Conservation (phyloP, 306 rosid genomes). For the Dalbergia cochinchinensis region DNA sequence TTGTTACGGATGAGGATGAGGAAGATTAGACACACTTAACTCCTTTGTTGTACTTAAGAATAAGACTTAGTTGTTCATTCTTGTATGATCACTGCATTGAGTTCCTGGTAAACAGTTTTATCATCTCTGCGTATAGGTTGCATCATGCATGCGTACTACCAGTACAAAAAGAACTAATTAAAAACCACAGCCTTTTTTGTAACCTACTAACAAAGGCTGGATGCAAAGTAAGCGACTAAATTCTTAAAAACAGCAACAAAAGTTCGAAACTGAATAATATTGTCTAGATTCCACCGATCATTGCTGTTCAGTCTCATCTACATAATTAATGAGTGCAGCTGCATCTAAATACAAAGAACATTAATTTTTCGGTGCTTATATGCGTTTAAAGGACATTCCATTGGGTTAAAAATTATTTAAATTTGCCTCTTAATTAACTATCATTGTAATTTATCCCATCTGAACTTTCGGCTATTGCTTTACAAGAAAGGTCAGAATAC, state of each 20-base stretch:
- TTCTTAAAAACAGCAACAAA: too few relatives aligned
- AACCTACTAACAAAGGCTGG: too few relatives aligned
- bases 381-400: not conserved
- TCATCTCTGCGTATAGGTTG: not conserved
- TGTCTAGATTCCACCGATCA: not conserved
- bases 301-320: not conserved
- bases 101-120: constrained; percentile 11
- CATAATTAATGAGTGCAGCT: not conserved
- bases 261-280: not conserved
- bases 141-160: too few relatives aligned
- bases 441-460: not conserved
- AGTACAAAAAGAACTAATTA: too few relatives aligned
- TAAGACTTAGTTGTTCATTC: constrained; percentile 15
- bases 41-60: constrained; percentile 29
- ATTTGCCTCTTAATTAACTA: not conserved
- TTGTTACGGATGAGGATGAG: constrained; percentile 72
- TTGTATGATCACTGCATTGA: constrained; percentile 39
- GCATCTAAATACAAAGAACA: not conserved
- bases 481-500: not conserved
- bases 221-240: too few relatives aligned
- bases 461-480: not conserved
- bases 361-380: too few relatives aligned
- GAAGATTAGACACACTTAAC: constrained; percentile 51
- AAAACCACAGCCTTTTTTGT: too few relatives aligned
- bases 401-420: not conserved